Evolutionary conservation across 2,329 filamentous ascomycete species (phyloP).

Genomic region (Apiospora arundinis): DNA sequence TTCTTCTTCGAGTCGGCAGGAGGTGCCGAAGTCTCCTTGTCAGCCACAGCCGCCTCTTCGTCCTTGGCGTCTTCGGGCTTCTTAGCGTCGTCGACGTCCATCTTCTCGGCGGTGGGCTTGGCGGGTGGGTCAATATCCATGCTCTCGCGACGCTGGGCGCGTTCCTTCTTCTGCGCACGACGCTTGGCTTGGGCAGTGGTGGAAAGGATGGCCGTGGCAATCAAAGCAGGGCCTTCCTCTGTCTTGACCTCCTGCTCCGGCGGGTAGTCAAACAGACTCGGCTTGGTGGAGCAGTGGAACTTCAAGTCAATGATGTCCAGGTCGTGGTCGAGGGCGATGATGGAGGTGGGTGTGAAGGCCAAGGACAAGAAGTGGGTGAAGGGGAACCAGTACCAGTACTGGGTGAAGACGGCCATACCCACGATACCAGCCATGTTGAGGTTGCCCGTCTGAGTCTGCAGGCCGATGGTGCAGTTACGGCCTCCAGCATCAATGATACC

Average conservation of each 20-base stretch:
- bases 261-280: conserved; percentile 96
- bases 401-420: conserved; percentile 96
- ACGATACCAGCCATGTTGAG: conserved; percentile 99
- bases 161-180: conserved; percentile 91
- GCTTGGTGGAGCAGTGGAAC: conserved; percentile 92
- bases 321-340: conserved; percentile 93
- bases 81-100: conserved; percentile 76
- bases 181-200: conserved; percentile 98
- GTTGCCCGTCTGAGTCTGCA: conserved; percentile 97
- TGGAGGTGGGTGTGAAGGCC: conserved; percentile 94
- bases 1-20: conserved; percentile 81
- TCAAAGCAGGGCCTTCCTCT: conserved; percentile 90
- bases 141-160: conserved; percentile 85
- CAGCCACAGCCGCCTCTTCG: conserved; percentile 45
- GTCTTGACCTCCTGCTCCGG: conserved; percentile 95
- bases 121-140: conserved; percentile 82
- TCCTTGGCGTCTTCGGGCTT: conserved; percentile 57
- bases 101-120: conserved; percentile 73
- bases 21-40: conserved; percentile 61
- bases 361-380: conserved; percentile 96
- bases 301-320: conserved; percentile 93
- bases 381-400: conserved; percentile 99
- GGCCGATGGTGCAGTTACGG: conserved; percentile 95
- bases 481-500: conserved; percentile 98
- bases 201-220: conserved; percentile 93